Evolutionary conservation across 2,329 filamentous ascomycete genomes (phyloP).

Genomic region (Leptographium procerum): DNA sequence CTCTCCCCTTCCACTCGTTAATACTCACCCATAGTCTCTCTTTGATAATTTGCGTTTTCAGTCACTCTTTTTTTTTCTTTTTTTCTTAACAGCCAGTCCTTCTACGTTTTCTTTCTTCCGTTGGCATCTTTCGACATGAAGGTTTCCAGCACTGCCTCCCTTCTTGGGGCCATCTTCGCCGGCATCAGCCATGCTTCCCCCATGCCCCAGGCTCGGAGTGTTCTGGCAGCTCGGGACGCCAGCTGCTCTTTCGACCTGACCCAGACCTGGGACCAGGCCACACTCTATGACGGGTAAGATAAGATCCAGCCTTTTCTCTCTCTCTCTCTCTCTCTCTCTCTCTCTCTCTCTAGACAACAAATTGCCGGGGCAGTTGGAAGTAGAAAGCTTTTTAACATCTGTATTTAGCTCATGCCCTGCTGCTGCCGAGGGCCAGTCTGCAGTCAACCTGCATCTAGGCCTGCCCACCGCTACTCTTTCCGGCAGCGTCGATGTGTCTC

Average conservation of each 20-base stretch:
- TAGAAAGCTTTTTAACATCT: too few relatives aligned
- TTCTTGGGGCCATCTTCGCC: constrained; percentile 9
- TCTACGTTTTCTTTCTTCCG: not conserved
- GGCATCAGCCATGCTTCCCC: constrained; percentile 11
- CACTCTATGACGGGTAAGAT: constrained; percentile 14
- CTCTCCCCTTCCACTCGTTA: not conserved
- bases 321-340: not conserved
- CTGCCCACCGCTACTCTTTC: constrained; percentile 12
- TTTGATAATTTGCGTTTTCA: not conserved
- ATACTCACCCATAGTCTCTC: not conserved
- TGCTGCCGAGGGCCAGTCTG: constrained; percentile 1
- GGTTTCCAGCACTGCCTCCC: constrained; percentile 6
- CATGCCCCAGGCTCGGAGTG: not conserved
- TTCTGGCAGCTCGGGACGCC: not conserved
- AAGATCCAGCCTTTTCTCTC: not conserved
- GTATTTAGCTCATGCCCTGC: constrained; percentile 6
- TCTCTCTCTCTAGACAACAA: too few relatives aligned
- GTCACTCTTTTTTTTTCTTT: not conserved
- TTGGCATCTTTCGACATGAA: constrained; percentile 6
- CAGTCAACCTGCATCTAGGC: constrained; percentile 12
- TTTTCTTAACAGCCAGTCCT: too few relatives aligned
- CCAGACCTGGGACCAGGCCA: constrained; percentile 12
- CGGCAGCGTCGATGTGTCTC: constrained; percentile 12
- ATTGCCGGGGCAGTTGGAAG: too few relatives aligned
- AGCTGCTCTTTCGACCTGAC: constrained; percentile 7